Conservation (phyloP, 768 basidiomycete genomes). For the Gloeophyllum trabeum region DNA sequence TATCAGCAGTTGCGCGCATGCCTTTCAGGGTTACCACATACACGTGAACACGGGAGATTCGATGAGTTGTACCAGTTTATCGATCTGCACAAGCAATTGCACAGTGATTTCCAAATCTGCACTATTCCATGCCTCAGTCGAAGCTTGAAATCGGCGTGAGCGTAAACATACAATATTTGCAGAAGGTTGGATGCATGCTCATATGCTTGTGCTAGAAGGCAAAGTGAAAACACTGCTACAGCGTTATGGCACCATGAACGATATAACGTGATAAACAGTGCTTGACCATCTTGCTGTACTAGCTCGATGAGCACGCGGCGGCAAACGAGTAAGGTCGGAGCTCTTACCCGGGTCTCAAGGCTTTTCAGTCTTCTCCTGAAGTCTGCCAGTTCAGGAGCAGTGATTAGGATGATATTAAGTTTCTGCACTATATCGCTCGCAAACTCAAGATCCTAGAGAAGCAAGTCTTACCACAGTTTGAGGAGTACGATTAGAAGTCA, state of each 20-base stretch:
- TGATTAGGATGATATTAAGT: constrained; percentile 91
- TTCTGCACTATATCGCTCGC: constrained; percentile 97
- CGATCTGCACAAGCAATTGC: constrained; percentile 87
- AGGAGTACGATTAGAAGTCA: not conserved
- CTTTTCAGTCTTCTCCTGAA: constrained; percentile 90
- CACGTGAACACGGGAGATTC: constrained; percentile 99
- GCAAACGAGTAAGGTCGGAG: not conserved
- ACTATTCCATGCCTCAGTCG: no score
- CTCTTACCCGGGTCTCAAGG: constrained; percentile 77
- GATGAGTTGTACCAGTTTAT: constrained; percentile 95
- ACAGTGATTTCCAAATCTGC: constrained; percentile 97
- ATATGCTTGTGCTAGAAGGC: constrained; percentile 94
- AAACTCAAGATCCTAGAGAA: constrained; percentile 82
- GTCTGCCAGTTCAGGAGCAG: constrained; percentile 90
- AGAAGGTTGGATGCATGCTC: constrained; percentile 96
- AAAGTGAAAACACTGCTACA: constrained; percentile 92
- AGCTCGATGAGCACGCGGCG: not conserved
- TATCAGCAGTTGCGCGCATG: not conserved
- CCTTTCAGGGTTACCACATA: constrained; percentile 21
- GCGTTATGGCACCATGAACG: constrained; percentile 99
- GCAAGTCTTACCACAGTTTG: not conserved
- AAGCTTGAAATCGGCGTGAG: constrained; percentile 2
- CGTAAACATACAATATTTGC: constrained; percentile 73
- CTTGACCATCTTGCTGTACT: constrained; percentile 85
- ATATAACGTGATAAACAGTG: constrained; percentile 87